Base-by-base conservation (phyloP, 805 yeast species). In the Monosporozyma siamensis region DNA sequence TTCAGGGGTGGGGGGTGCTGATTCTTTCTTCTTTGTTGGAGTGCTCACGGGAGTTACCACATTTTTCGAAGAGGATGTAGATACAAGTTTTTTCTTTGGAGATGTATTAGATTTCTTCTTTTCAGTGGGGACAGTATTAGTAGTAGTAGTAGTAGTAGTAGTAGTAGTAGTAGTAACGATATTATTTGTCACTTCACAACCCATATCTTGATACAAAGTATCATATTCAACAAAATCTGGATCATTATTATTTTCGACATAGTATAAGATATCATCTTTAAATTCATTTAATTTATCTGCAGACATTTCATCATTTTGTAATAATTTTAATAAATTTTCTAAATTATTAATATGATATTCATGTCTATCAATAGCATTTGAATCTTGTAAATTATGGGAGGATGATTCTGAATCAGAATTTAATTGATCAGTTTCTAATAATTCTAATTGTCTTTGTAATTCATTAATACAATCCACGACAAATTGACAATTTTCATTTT, bases 181-280 rank as follows among this genome's bases (percentile, higher is more conserved):
- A n/a, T n/a, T n/a, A n/a, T n/a, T n/a, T n/a, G 36, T 10, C 6
- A 61, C 48, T 47, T 60, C 63, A 43, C 63, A 73, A 35, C 81
- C 88, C 52, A 92, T 72, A 46, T 80, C 86, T 52, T 92, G 97
- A 63, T 90, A 92, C 47, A 90, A 76, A 11, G 86, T 88, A 53
- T 89, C 96, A 62, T 90, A 95, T 56, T 88, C 97, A 26, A 89
- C 82, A 61, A 88, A 90, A 55, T 89, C 95, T 4, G 80, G 89
- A 43, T 88, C 96, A 62, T 83, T 92, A 58, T 90, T 90, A 48
- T 87, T 83, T 52, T 92, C 97, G 24, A 92, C 92, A 61, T 86
- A 89, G 66, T 92, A 90, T 52, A 77, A 84, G 59, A 90, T 83
- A 61, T 90, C 97, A 41, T 90, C 97, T 58, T 81, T 80, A 44